Percentiles rank a stretch among this genome's conserved stretches.
Evolutionary conservation across 495 filamentous ascomycete species (phyloP).

Genomic region (Hypoxylon cercidicola): DNA sequence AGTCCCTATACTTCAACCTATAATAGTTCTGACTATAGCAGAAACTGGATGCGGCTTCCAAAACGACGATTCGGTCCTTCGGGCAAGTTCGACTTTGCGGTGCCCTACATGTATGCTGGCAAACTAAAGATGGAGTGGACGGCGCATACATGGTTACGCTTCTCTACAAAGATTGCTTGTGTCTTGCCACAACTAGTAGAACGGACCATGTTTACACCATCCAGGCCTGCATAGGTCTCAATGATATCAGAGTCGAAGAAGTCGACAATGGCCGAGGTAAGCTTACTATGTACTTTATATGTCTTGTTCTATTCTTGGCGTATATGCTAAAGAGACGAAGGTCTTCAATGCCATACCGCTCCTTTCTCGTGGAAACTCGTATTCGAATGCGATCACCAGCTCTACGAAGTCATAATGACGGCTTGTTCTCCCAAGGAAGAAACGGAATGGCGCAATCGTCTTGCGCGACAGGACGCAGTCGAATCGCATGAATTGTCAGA

Average conservation of each 20-base stretch:
- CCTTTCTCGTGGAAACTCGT: constrained; percentile 93
- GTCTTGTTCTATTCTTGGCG: background rate
- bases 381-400: constrained; percentile 78
- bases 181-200: constrained; percentile 75
- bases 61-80: constrained; percentile 73
- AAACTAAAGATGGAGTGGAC: constrained; percentile 68
- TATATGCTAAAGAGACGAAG: constrained; percentile 54
- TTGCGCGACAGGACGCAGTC: constrained; percentile 55
- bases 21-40: constrained; percentile 40
- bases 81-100: constrained; percentile 89
- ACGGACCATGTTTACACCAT: constrained; percentile 72
- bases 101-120: constrained; percentile 85
- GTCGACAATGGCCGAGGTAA: constrained; percentile 85
- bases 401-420: constrained; percentile 87
- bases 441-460: constrained; percentile 72
- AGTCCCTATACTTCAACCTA: background rate
- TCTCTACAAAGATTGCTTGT: constrained; percentile 83
- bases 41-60: constrained; percentile 58
- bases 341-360: constrained; percentile 84
- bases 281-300: constrained; percentile 13
- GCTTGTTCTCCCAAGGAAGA: constrained; percentile 88
- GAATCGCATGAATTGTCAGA: constrained; percentile 58
- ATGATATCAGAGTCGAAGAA: constrained; percentile 76
- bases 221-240: constrained; percentile 77
- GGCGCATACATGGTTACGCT: constrained; percentile 89